Base-by-base conservation (phyloP, 1,139 yeast species). In the Candida mesenterica region DNA sequence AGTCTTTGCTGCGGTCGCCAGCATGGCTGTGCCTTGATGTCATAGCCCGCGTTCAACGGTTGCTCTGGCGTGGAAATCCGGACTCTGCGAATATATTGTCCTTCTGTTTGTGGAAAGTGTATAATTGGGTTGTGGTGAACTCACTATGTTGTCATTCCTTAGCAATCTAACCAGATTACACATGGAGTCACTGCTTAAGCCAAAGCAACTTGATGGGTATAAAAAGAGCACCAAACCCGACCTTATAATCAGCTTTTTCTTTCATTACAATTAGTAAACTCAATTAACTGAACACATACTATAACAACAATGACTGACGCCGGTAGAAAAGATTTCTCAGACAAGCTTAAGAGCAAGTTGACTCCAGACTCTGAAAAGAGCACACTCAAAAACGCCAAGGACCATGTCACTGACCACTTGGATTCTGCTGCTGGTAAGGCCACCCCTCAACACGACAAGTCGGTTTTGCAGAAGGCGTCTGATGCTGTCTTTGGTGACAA, bases 311-410 rank as follows among this genome's bases (percentile, higher is more conserved):
- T 82, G 89, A 77, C 88, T 53, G 89, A 82, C 77, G 59, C 74
- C 44, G 87, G 86, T 50, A 84, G 95, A 82, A 86, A 86, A 65
- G 65, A 72, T 57, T 72, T 88, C 55, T 52, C 82, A 49, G 83
- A 80, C 60, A 86, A 87, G 67, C 65, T 76, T 46, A 37, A 69
- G 39, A 95, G 86, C 72, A 56, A 75, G 33, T 44, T 84, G 37
- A 85, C 77, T 50, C 96, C 96, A 56, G 82, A 87, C 45, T 64
- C 77, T 38, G 73, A 84, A 59, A 88, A 88, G 72, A 49, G 80
- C 32, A 65, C 71, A 50, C 61, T 67, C 30, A 83, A 86, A 53
- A 68, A 82, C 65, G 81, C 79, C 47, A 82, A 83, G 72, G 96
- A 88, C 68, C 43, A 60, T 28, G 79, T 77, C 45, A 82, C 95